Percentiles rank a stretch among this genome's conserved stretches.
These are phyloP conservation scores for Thymus quinquecostatus DNA, from an alignment of 257 asterid species.

Conservation along the genomic window DNA sequence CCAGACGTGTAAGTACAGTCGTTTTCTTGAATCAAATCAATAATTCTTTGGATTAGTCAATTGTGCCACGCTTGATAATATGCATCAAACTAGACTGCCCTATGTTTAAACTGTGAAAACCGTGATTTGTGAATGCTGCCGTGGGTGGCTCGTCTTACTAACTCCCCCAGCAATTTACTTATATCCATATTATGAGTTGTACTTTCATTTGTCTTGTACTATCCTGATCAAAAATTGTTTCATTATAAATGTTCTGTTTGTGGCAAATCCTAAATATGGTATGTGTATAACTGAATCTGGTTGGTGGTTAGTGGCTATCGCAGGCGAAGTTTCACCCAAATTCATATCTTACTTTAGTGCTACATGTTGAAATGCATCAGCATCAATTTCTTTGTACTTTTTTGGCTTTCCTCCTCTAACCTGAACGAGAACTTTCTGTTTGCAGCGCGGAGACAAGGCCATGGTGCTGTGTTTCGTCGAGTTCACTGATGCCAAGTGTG, in stretches of 20 bases:
- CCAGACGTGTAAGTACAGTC: slow-evolving; percentile 63
- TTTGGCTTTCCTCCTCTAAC: slow-evolving; percentile 6
- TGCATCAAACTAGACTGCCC: background rate
- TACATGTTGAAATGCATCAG: too few species aligned
- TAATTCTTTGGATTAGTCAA: background rate
- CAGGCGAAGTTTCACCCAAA: background rate
- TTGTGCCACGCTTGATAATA: background rate
- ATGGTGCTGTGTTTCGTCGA: slow-evolving; percentile 78
- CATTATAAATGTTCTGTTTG: background rate
- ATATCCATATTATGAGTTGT: background rate
- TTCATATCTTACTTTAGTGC: background rate
- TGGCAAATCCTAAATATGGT: slow-evolving; percentile 1
- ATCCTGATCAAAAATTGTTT: background rate
- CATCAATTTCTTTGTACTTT: background rate
- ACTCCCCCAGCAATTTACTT: background rate
- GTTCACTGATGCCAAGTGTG: slow-evolving; percentile 74
- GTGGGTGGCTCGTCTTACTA: background rate
- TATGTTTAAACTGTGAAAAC: background rate
- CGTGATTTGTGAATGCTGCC: background rate
- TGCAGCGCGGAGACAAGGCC: slow-evolving; percentile 81
- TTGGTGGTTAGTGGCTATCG: background rate
- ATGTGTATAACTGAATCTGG: background rate
- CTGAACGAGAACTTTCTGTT: background rate
- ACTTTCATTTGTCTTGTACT: slow-evolving; percentile 8
- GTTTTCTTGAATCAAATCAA: slow-evolving; percentile 2